Conservation (phyloP, 257 asterid genomes). For the Solanum neorickii region DNA sequence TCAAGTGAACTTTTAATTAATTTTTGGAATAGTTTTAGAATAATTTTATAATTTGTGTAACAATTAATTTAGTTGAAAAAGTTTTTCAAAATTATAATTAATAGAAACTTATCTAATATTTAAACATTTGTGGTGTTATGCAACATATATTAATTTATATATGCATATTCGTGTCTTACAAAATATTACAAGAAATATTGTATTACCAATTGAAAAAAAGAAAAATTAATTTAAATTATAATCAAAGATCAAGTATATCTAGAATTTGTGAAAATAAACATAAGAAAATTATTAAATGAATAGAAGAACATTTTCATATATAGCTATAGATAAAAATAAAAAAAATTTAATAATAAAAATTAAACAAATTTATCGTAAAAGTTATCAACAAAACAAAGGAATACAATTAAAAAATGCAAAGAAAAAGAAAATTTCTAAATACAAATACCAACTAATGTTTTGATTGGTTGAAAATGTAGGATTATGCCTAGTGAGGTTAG, state of each 20-base stretch:
- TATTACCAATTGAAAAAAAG: too few relatives aligned
- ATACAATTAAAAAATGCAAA: neutral
- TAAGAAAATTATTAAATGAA: neutral
- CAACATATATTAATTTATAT: too few relatives aligned
- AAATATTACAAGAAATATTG: neutral
- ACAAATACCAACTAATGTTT: neutral
- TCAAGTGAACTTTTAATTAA: neutral
- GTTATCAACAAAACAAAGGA: neutral
- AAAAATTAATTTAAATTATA: too few relatives aligned
- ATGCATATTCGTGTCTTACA: neutral
- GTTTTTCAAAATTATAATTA: neutral
- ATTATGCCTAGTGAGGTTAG: neutral
- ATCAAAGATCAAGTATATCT: neutral
- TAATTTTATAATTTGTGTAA: neutral
- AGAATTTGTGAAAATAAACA: neutral
- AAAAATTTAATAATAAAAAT: too few relatives aligned
- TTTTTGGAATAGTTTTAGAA: neutral
- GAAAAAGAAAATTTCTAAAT: neutral
- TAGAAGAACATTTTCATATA: neutral
- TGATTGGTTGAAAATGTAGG: neutral
- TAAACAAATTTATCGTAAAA: too few relatives aligned
- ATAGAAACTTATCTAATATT: too few relatives aligned
- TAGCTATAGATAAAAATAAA: too few relatives aligned
- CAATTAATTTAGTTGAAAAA: neutral
- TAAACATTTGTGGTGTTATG: neutral